Percentiles rank a stretch among this genome's conserved stretches.
phyloP scores from a whole-genome alignment of 2,329 filamentous ascomycete species.

The Microdochium paspali region DNA sequence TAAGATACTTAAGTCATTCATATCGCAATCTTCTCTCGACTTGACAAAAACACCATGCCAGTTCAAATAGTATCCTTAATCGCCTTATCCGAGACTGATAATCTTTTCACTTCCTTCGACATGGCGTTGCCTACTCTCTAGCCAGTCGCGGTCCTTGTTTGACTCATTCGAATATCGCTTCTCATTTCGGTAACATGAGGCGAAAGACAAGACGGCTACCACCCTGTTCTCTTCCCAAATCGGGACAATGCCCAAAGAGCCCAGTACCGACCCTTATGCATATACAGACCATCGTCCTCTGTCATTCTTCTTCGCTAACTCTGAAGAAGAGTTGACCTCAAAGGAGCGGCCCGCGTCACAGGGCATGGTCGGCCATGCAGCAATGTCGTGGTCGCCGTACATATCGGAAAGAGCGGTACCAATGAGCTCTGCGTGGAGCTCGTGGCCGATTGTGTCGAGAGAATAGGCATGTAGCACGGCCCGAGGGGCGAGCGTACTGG shows the following conservation, averaged over 20 bases:
- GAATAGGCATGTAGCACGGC: not conserved
- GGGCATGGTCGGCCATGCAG: not conserved
- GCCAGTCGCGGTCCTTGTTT: no score
- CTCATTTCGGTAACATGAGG: no score
- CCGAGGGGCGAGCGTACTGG: not conserved
- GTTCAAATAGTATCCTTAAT: no score
- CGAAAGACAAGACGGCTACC: no score
- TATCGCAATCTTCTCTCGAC: no score
- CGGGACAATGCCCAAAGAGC: not conserved
- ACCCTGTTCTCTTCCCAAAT: not conserved
- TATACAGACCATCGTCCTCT: not conserved
- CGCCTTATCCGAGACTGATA: no score
- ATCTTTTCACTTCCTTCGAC: no score
- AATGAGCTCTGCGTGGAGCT: not conserved
- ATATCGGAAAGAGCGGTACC: not conserved
- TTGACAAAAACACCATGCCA: no score
- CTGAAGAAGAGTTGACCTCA: not conserved
- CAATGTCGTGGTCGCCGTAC: not conserved
- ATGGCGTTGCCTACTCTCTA: no score
- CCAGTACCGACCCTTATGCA: not conserved
- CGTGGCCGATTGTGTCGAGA: not conserved
- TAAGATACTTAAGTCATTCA: no score
- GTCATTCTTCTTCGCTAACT: not conserved
- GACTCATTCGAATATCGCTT: not conserved
- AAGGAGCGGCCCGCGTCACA: not conserved